phyloP scores from a whole-genome alignment of 768 basidiomycete species.

The Rickenella mellea region DNA sequence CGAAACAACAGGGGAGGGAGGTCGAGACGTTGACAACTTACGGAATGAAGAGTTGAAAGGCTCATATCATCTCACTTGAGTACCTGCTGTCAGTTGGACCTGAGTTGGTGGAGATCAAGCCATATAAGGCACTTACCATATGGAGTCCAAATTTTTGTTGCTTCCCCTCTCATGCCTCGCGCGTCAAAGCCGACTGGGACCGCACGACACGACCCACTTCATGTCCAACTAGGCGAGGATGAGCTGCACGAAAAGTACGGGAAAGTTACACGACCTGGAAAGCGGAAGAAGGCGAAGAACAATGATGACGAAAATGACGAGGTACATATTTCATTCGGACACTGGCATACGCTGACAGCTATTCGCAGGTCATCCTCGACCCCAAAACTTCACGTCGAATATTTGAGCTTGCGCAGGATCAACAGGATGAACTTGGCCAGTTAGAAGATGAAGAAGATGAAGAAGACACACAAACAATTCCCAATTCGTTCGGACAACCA shows the following conservation, averaged over 20 bases:
- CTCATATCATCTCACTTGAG: conserved; percentile 1
- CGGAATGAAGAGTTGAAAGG: conserved; percentile 9
- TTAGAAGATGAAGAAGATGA: conserved; percentile 47
- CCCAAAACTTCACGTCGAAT: conserved; percentile 79
- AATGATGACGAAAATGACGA: conserved; percentile 52
- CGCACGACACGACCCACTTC: conserved; percentile 78
- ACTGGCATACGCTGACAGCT: neutral
- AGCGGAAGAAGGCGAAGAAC: conserved; percentile 48
- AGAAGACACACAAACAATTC: conserved; percentile 21
- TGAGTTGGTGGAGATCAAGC: no score
- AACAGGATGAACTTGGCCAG: conserved; percentile 81
- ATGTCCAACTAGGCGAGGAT: conserved; percentile 75
- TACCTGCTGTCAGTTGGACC: no score
- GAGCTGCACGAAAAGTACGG: conserved; percentile 72
- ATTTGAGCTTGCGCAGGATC: conserved; percentile 84
- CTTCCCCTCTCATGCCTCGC: no score
- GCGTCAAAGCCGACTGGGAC: conserved; percentile 42
- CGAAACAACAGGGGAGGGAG: conserved; percentile 5
- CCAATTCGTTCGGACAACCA: conserved; percentile 16
- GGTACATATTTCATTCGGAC: conserved; percentile 25
- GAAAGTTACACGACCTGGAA: conserved; percentile 64
- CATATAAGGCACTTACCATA: no score
- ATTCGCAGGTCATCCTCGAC: conserved; percentile 56
- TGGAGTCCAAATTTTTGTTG: no score
- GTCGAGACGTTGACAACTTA: conserved; percentile 11